Evolutionary conservation across 202 grass and related monocot genomes (phyloP), one percentile per base, ranked within the genome.

Genomic region (Carex arenaria): DNA sequence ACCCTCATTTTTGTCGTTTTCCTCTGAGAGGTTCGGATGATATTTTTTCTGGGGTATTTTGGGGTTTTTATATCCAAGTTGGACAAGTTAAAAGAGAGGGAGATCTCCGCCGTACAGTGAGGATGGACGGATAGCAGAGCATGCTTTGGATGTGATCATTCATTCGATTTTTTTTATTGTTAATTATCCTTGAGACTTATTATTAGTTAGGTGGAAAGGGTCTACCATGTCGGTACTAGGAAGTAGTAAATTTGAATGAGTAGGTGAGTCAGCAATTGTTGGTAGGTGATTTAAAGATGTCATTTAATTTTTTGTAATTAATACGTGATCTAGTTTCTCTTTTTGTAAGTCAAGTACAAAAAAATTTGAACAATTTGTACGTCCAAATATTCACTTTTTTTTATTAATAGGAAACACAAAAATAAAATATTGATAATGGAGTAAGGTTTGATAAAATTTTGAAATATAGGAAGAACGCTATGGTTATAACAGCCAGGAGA

Each of bases 91-190:
- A 82, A 67, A 82, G 9, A 65, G 36, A 64, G 19, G 36, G 31
- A 60, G 61, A 56, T 82, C 51, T 69, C 15, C 26, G 47, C 60
- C 80, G 64, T 82, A 82, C 63, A 67, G 45, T 53, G 38, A 11
- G 42, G 47, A 82, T 67, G 64, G 43, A 82, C 61, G 43, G 80
- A 69, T 68, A 28, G 45, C 80, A 82, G 80, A 69, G 64, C 80
- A 57, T 82, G 80, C 80, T 69, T 82, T 28, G 43, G 80, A 82
- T 82, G 80, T 69, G 80, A 82, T 82, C 42, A 69, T 34, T 69
- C 80, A 69, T 80, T 45, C n/a, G 32, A n/a, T 47, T 62, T 59
- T 36, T 65, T 68, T 30, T 51, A 2, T 19, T 36, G 75, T 32
- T 79, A 59, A 79, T 31, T 34, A 32, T 49, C 6, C 7, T 67